These are phyloP conservation scores for Debaryomyces tyrocola DNA, from an alignment of 805 yeast species.

Conservation along the genomic window DNA sequence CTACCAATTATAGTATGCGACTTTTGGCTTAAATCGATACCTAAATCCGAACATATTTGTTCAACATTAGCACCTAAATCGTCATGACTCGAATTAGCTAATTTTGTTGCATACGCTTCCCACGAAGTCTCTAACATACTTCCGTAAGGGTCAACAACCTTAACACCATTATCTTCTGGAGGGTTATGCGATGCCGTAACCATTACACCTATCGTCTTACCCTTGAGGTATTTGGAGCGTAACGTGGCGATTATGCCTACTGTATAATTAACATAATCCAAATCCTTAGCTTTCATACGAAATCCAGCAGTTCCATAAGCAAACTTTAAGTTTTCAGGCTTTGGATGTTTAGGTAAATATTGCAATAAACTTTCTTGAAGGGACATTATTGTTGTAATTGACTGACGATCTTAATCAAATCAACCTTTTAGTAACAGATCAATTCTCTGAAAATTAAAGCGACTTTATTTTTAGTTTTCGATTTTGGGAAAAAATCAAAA, in stretches of 20 bases:
- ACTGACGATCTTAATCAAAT: too few species aligned
- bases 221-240: conserved; percentile 69
- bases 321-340: conserved; percentile 43
- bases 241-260: conserved; percentile 82
- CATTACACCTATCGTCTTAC: conserved; percentile 89
- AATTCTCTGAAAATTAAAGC: too few species aligned
- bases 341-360: conserved; percentile 34
- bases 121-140: conserved; percentile 82
- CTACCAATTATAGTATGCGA: conserved; percentile 68
- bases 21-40: conserved; percentile 45
- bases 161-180: conserved; percentile 87
- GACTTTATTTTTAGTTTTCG: too few species aligned
- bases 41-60: conserved; percentile 36
- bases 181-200: conserved; percentile 96
- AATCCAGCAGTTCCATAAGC: conserved; percentile 98
- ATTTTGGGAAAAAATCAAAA: too few species aligned
- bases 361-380: conserved; percentile 2
- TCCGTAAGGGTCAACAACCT: conserved; percentile 91
- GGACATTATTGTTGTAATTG: conserved; percentile 1
- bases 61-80: conserved; percentile 43
- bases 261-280: conserved; percentile 81
- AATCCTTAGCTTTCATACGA: conserved; percentile 64
- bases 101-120: conserved; percentile 77
- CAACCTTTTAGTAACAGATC: too few species aligned
- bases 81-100: conserved; percentile 67